These are phyloP conservation scores for Agrocybe pediades DNA, from an alignment of 768 basidiomycete genomes.

Conservation along the genomic window DNA sequence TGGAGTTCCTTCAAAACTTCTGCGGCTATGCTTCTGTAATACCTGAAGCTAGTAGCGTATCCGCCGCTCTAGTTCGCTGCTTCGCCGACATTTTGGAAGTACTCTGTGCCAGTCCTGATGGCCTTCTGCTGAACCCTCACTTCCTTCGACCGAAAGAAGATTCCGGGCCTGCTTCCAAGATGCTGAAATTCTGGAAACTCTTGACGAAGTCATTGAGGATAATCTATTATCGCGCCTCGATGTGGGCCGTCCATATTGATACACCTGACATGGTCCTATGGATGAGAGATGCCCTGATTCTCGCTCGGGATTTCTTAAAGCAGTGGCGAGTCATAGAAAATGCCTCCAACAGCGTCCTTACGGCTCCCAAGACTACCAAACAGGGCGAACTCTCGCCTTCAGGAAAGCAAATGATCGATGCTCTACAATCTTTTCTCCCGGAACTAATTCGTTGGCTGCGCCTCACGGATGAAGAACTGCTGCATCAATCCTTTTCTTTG, in stretches of 20 bases:
- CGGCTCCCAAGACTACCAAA: conserved; percentile 23
- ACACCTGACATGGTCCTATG: conserved; percentile 87
- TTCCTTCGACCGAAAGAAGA: conserved; percentile 51
- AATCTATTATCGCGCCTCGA: conserved; percentile 83
- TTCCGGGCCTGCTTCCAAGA: conserved; percentile 47
- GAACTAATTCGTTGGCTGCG: conserved; percentile 88
- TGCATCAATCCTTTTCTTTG: conserved; percentile 87
- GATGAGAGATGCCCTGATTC: conserved; percentile 98
- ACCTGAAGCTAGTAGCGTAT: conserved; percentile 87
- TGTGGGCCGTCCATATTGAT: conserved; percentile 82
- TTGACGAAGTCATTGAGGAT: conserved; percentile 81
- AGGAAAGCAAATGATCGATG: conserved; percentile 75
- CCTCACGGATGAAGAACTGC: conserved; percentile 87
- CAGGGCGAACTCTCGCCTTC: conserved; percentile 53
- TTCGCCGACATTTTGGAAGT: conserved; percentile 92
- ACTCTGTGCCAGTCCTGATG: conserved; percentile 72
- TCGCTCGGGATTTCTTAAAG: conserved; percentile 83
- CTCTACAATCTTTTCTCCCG: conserved; percentile 76
- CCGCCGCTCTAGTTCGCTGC: conserved; percentile 88
- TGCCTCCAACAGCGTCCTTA: conserved; percentile 43
- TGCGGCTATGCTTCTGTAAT: conserved; percentile 57
- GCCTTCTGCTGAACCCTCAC: conserved; percentile 58
- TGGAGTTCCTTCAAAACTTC: conserved; percentile 69
- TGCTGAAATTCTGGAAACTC: conserved; percentile 77
- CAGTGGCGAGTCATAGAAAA: conserved; percentile 81